Base-by-base conservation (phyloP, 352 stramenopile genomes). In the Pythium aristosporum region DNA sequence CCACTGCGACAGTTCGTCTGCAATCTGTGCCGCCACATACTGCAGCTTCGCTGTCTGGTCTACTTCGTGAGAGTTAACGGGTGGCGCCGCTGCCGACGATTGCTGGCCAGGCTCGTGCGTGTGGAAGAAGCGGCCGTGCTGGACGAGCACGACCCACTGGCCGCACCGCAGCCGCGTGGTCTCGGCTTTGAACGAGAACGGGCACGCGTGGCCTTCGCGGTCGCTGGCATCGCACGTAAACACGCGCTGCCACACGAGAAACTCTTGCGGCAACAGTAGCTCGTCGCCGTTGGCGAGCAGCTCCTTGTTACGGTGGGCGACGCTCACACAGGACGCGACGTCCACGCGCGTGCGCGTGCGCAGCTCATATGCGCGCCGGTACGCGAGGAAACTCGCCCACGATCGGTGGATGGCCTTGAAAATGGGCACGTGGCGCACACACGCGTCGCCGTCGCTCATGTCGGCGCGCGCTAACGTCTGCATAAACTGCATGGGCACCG, bases 141-240 rank as follows among this genome's bases (percentile, higher is more conserved):
- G 34, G 13, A 67, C 53, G 16, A 60, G 15, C 43, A 67, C 61
- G 32, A 67, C 47, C 52, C 53, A 67, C 52, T 62, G 55, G 30
- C 55, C 61, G 23, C 41, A 25, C 15, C 52, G 52, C 46, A 67
- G 18, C 25, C 28, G 48, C 46, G 49, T 44, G 8, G 44, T 44
- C 30, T 60, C 55, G 12, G 61, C 61, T 36, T 52, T 57, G 42
- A 61, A 61, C 12, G n/a, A 20, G 30, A 67, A 67, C 41, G 52
- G 20, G 37, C 61, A 67, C 20, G 16, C 10, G 4, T 28, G 36
- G 18, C 32, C 56, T 18, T 55, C 28, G 32, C 32, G 6, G n/a
- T 62, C 42, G 3, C 20, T 20, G 5, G 16, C 18, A 3, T 13
- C 13, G 28, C 61, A 67, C 44, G 2, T 23, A 20, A 58, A 67